These are phyloP conservation scores for Quercus tomentella DNA, from an alignment of 331 rosid genomes.

Conservation along the genomic window DNA sequence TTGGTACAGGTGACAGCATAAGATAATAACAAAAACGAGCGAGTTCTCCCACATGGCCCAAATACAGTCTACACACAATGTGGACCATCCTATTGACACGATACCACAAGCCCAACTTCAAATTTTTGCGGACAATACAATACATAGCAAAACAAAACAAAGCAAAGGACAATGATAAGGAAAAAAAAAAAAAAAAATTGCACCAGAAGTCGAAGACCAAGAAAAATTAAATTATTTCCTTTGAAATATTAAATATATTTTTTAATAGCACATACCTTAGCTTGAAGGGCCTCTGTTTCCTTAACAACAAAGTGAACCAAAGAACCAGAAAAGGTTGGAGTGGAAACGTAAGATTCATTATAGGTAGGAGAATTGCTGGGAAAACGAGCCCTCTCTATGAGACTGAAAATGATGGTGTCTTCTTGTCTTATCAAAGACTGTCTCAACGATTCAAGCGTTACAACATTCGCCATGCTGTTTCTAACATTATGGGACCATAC, in stretches of 20 bases:
- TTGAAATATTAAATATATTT: too few relatives aligned
- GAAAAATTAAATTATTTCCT: too few relatives aligned
- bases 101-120: too few relatives aligned
- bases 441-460: conserved; percentile 63
- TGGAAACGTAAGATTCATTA: conserved; percentile 12
- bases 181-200: too few relatives aligned
- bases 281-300: conserved; percentile 60
- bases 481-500: background rate
- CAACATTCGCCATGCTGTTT: conserved; percentile 7
- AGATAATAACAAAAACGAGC: too few relatives aligned
- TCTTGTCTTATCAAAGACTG: conserved; percentile 68
- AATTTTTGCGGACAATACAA: background rate
- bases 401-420: conserved; percentile 63
- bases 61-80: too few relatives aligned
- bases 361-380: conserved; percentile 58
- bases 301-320: conserved; percentile 46
- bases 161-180: background rate
- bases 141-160: background rate
- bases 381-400: conserved; percentile 72
- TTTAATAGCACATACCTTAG: conserved; percentile 40
- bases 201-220: too few relatives aligned
- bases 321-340: conserved; percentile 37
- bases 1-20: too few relatives aligned
- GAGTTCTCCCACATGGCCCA: too few relatives aligned
- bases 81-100: too few relatives aligned